These are phyloP conservation scores for Exophiala aquamarina DNA, from an alignment of 2,329 filamentous ascomycete genomes.

Conservation along the genomic window DNA sequence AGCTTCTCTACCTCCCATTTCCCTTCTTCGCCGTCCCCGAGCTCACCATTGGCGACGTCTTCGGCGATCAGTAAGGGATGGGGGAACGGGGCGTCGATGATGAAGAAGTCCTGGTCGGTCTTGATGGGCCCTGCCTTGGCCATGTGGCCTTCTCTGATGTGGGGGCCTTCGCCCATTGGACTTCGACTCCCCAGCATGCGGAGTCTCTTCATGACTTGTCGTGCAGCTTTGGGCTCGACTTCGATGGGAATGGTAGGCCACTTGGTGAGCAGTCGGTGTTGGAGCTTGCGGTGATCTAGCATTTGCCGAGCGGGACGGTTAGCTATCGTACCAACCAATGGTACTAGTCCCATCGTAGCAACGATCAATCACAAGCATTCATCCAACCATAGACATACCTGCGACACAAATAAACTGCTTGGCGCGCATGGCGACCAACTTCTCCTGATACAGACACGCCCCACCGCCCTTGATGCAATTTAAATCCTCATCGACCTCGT, in stretches of 20 bases:
- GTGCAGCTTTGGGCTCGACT: conserved; percentile 80
- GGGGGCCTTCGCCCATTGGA: conserved; percentile 47
- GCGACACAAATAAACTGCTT: conserved; percentile 87
- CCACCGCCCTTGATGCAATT: conserved; percentile 98
- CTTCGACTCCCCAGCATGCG: conserved; percentile 69
- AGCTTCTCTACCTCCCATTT: conserved; percentile 79
- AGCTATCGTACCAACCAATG: too few species aligned
- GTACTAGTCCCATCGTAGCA: too few species aligned
- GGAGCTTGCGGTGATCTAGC: conserved; percentile 87
- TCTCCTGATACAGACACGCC: conserved; percentile 97
- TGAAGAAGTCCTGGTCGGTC: conserved; percentile 83
- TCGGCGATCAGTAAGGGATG: conserved; percentile 62
- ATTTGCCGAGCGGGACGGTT: conserved; percentile 7
- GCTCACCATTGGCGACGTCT: conserved; percentile 51
- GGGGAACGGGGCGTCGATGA: conserved; percentile 88
- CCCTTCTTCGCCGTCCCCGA: conserved; percentile 61
- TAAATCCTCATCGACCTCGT: conserved; percentile 91
- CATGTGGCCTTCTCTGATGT: conserved; percentile 68
- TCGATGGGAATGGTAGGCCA: conserved; percentile 93
- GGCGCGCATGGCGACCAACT: conserved; percentile 82
- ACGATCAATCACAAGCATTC: too few species aligned
- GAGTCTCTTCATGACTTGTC: conserved; percentile 73
- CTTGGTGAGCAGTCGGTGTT: conserved; percentile 66
- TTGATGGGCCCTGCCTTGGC: conserved; percentile 80
- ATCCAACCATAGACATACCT: too few species aligned